phyloP scores from a whole-genome alignment of 23 red algal genomes.

The Cyanidium caldarium region DNA sequence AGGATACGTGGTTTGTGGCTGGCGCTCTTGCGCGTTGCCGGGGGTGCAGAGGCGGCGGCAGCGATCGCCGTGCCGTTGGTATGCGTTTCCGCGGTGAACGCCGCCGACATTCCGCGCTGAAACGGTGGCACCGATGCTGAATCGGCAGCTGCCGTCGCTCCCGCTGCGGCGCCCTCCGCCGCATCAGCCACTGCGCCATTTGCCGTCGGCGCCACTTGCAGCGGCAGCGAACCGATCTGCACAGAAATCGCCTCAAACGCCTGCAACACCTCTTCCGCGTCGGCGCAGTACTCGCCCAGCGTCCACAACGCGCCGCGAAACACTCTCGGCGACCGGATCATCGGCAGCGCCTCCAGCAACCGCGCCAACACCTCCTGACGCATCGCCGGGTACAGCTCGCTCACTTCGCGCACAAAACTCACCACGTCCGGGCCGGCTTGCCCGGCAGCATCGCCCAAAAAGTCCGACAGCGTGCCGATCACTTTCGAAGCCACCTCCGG shows the following conservation, averaged over 20 bases:
- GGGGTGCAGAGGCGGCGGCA: not conserved
- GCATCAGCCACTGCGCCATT: not conserved
- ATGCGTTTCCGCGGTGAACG: not conserved
- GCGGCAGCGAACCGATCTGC: conserved; percentile 44
- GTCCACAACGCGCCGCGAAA: conserved; percentile 68
- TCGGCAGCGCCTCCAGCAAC: conserved; percentile 32
- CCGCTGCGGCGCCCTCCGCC: too few species aligned
- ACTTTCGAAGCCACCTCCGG: conserved; percentile 44
- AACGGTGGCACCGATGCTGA: not conserved
- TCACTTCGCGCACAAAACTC: conserved; percentile 54
- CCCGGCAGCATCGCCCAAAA: conserved; percentile 46
- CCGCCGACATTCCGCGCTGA: not conserved
- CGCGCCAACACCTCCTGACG: conserved; percentile 32
- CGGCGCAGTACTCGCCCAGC: conserved; percentile 62
- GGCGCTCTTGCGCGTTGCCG: not conserved
- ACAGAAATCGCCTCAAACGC: conserved; percentile 56
- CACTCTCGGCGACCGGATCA: conserved; percentile 23
- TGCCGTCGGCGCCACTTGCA: conserved; percentile 14
- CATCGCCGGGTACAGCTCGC: conserved; percentile 38
- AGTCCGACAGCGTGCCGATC: conserved; percentile 48
- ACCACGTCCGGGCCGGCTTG: conserved; percentile 60
- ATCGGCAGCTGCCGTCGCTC: too few species aligned
- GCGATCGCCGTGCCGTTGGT: not conserved
- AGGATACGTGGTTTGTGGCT: conserved; percentile 28
- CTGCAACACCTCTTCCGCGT: conserved; percentile 36